Evolutionary conservation across 2,329 filamentous ascomycete species (phyloP).

Genomic region (Aspergillus floridensis): DNA sequence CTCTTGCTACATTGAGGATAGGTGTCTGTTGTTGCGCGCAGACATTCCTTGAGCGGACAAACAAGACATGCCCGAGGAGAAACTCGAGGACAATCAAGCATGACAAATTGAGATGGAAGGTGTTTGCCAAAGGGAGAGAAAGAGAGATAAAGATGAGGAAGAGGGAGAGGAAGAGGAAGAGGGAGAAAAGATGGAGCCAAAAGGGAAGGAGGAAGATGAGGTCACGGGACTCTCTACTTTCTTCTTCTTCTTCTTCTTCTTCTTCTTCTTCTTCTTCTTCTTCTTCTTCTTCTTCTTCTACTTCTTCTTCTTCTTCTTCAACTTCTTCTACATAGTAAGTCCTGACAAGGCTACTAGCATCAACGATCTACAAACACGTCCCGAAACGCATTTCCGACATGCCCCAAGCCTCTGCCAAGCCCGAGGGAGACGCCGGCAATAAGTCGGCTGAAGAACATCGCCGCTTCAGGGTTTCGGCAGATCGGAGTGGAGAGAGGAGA

Average conservation of each 20-base stretch:
- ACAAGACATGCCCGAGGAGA: not conserved
- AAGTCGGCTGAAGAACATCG: slow-evolving; percentile 14
- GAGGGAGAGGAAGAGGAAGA: not conserved
- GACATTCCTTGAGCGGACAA: not conserved
- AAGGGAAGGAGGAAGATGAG: not conserved
- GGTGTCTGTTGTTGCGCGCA: not conserved
- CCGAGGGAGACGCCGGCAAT: slow-evolving; percentile 14
- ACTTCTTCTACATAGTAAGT: not conserved
- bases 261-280: not conserved
- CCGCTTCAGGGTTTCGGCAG: slow-evolving; percentile 23
- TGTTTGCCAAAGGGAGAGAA: not conserved
- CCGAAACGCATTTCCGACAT: not conserved
- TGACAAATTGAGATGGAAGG: not conserved
- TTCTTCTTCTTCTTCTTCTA: not conserved
- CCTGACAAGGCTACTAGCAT: too few relatives aligned
- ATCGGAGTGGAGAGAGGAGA: slow-evolving; percentile 3
- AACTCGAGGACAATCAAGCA: not conserved
- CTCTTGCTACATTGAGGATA: not conserved
- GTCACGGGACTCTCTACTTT: not conserved
- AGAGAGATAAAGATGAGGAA: not conserved
- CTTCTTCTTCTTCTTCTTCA: not conserved
- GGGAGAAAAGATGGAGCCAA: not conserved
- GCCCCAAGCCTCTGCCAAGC: not conserved
- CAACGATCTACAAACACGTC: not conserved
- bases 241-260: not conserved